These are phyloP conservation scores for Galeopsis tetrahit DNA, from an alignment of 257 asterid genomes.

Conservation along the genomic window DNA sequence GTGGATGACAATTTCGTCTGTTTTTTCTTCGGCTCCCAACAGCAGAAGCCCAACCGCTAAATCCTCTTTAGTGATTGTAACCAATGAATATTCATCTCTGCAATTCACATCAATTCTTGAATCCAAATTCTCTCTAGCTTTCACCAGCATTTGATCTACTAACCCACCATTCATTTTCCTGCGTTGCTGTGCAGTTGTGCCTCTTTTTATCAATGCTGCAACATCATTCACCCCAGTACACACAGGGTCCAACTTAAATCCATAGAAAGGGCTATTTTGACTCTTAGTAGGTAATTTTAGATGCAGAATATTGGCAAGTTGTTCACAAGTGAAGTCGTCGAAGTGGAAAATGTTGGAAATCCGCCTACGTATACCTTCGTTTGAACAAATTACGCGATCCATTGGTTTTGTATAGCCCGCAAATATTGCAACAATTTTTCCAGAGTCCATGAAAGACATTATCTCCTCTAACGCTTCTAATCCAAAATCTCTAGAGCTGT, in stretches of 20 bases:
- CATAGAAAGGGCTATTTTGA: slow-evolving; percentile 54
- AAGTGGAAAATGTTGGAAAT: slow-evolving; percentile 80
- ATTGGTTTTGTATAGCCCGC: slow-evolving; percentile 91
- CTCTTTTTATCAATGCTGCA: slow-evolving; percentile 54
- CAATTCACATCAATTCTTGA: slow-evolving; percentile 66
- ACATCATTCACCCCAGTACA: slow-evolving; percentile 54
- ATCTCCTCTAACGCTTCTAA: slow-evolving; percentile 87
- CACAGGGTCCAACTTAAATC: slow-evolving; percentile 67
- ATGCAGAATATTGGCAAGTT: slow-evolving; percentile 71
- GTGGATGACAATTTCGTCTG: too few species aligned
- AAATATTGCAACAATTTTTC: slow-evolving; percentile 77
- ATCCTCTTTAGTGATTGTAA: slow-evolving; percentile 70
- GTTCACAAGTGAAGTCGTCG: slow-evolving; percentile 63
- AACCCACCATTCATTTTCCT: slow-evolving; percentile 89
- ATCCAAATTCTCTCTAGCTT: slow-evolving; percentile 71
- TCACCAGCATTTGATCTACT: slow-evolving; percentile 44
- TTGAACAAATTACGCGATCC: slow-evolving; percentile 71
- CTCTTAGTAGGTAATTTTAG: slow-evolving; percentile 62
- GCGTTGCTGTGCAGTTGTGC: slow-evolving; percentile 64
- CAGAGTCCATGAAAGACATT: slow-evolving; percentile 87
- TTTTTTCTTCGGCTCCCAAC: slow-evolving; percentile 22
- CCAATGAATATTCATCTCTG: slow-evolving; percentile 57
- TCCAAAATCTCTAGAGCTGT: slow-evolving; percentile 76
- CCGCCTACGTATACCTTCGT: slow-evolving; percentile 83
- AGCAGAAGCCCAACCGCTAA: slow-evolving; percentile 62